Evolutionary conservation across 306 rosid genomes (phyloP), one percentile per base, ranked within the genome.

Genomic region (Cucurbita ficifolia): DNA sequence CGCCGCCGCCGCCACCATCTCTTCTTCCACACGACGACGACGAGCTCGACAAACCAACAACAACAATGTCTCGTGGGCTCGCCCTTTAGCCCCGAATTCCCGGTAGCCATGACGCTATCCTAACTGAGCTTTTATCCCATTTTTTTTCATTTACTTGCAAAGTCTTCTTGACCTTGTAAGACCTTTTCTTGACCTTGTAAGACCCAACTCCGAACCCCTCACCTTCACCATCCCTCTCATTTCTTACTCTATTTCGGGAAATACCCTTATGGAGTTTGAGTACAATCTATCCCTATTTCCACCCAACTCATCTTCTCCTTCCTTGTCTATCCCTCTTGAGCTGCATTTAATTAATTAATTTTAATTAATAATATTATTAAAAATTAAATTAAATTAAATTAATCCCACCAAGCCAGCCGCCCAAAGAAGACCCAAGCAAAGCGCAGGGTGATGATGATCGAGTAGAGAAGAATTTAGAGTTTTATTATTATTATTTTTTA

Each of bases 261-360:
- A 57, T 12, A 5, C 50, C 48, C 82, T 82, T 67, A 51, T 79
- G 73, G 85, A 75, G 82, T 79, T 87, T 61, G 5, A n/a, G 69
- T 77, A 10, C 46, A 7, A 0, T 19, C 51, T 58, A 52, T 84
- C 83, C 84, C 74, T 14, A 13, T 83, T 69, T 24, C 84, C 84
- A 46, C 50, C 84, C 85, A 84, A 86, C 89, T 82, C 96, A 78
- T 84, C 83, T 82, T 87, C 95, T 90, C 91, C 88, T 89, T 90
- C 87, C 88, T 83, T 87, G 92, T 94, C 98, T 94, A 90, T 94
- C 96, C 98, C 98, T 94, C 96, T 88, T 94, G 98, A 94, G 98
- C 98, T 94, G 56, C 35, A 21, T 10, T 56, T 56, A 3, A 48
- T 49, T 4, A 49, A 48, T 48, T 48, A 48, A 7, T 42, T 42